A percentile compares a stretch with the other conserved stretches of the same genome.
These are phyloP conservation scores for Cladosporium oxysporum DNA, from an alignment of 2,329 filamentous ascomycete species.

Conservation along the genomic window DNA sequence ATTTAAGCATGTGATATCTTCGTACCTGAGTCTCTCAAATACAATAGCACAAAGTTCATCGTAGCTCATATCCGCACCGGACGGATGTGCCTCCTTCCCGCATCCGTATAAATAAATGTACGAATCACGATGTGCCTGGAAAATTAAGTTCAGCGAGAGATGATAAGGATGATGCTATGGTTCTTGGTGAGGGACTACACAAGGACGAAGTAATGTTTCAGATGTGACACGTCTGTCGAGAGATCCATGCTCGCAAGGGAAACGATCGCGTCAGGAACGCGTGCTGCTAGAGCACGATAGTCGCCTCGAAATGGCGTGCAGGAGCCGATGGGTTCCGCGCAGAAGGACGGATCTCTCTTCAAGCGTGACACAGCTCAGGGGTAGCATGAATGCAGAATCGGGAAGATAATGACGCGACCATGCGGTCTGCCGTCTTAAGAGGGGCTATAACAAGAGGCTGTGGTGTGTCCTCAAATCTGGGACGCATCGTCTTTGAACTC, in stretches of 20 bases:
- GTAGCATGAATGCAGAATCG: not conserved
- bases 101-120: not conserved
- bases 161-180: not conserved
- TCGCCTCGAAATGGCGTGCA: not conserved
- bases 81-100: not conserved
- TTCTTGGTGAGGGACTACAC: not conserved
- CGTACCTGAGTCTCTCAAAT: no score
- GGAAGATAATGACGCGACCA: constrained; percentile 1
- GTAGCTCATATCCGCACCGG: no score
- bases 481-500: constrained; percentile 6
- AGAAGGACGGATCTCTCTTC: constrained; percentile 5
- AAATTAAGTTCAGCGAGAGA: not conserved
- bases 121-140: not conserved
- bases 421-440: not conserved
- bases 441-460: constrained; percentile 13
- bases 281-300: not conserved
- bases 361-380: not conserved
- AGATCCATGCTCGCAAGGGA: not conserved
- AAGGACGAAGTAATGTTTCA: not conserved
- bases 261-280: constrained; percentile 13
- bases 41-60: no score
- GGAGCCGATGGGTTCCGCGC: not conserved
- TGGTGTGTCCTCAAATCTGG: not conserved
- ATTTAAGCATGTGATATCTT: not conserved
- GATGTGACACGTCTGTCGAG: not conserved